Conservation (phyloP, 495 filamentous ascomycete genomes). For the Talaromyces ruber region DNA sequence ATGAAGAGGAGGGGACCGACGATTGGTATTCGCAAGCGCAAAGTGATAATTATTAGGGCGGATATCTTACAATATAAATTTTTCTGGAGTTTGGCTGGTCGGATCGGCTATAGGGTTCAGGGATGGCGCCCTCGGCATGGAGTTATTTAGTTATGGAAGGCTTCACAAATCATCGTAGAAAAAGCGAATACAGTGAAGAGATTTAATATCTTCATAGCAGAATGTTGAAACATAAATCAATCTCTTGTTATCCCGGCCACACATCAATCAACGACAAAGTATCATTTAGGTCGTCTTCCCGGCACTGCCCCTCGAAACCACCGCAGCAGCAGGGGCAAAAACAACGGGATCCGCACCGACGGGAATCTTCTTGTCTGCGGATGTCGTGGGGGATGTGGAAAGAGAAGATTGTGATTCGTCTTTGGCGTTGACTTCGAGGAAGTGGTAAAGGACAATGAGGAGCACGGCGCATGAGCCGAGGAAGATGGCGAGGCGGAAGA, state of each 20-base stretch:
- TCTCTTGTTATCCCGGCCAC: background rate
- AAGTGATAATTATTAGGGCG: background rate
- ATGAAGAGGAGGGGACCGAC: background rate
- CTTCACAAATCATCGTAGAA: background rate
- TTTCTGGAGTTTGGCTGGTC: background rate
- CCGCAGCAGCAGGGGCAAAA: conserved; percentile 11
- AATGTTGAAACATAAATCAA: background rate
- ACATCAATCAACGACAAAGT: background rate
- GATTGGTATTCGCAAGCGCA: background rate
- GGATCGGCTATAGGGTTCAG: background rate
- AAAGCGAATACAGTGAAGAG: no score
- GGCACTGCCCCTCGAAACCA: conserved; percentile 8
- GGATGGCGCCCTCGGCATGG: background rate
- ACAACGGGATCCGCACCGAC: conserved; percentile 12
- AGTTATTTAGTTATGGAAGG: background rate
- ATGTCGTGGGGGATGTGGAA: conserved; percentile 8
- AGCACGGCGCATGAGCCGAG: conserved; percentile 89
- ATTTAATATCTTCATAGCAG: no score
- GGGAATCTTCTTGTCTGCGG: conserved; percentile 20
- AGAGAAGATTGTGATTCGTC: conserved; percentile 29
- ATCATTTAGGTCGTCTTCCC: background rate
- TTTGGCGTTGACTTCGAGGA: conserved; percentile 86
- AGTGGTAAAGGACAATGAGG: conserved; percentile 92
- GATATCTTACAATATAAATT: background rate
- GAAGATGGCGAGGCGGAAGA: conserved; percentile 83